Base-by-base conservation (phyloP, 441 rosid genomes). In the Francoa sonchifolia region DNA sequence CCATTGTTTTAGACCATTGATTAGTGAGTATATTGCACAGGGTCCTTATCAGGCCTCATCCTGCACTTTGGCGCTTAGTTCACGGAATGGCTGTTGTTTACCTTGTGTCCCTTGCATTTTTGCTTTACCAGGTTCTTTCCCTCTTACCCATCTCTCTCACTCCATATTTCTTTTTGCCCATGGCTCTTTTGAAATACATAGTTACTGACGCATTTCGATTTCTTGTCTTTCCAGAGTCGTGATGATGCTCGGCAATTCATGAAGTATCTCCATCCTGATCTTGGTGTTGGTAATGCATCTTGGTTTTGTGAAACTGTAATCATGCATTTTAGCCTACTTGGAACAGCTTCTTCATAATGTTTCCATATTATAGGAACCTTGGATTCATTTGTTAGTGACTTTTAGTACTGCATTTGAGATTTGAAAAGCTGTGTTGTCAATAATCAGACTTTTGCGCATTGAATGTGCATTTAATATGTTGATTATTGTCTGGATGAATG, bases 211-310 rank as follows among this genome's bases (percentile, higher is more conserved):
- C 27, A 43, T 43, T 20, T 10, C 19, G n/a, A 51, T 15, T 5
- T 33, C 28, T 45, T 41, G 44, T 22, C 29, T 40, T 40, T 52
- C 5, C 76, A 93, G 99, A 84, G 76, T 44, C 96, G 96, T 44
- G 96, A 88, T 59, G 85, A 88, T 77, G 96, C 96, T 6, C 62
- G 93, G 39, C 93, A 77, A 58, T 93, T 93, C 63, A 93, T 93
- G 99, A 92, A 83, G 70, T 92, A 79, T 71, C 97, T 92, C 43
- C 97, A 92, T 57, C 97, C 92, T 26, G 83, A 87, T 60, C 97
- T 92, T 52, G 99, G 99, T 30, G 69, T 92, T 22, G 95, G 99
- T 92, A 83, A 71, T 59, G 48, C 54, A 41, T 54, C 44, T 47
- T 13, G 33, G 43, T 47, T 33, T 21, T 15, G 22, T 6, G 15